Evolutionary conservation across 371 early-diverging fungal genomes (phyloP).

Genomic region (Enterocytospora artemiae): DNA sequence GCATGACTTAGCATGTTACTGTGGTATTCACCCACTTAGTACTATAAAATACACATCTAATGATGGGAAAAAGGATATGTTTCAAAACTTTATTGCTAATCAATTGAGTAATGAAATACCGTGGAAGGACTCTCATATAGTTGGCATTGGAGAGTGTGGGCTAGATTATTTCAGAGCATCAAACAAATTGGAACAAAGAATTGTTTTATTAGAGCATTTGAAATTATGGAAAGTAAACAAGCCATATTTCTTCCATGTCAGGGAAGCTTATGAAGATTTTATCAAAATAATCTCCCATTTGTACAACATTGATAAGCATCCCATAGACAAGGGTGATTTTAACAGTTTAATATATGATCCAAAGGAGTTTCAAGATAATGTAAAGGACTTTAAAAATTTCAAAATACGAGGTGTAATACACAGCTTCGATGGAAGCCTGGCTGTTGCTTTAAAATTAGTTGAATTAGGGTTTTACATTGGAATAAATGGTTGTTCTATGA

Average conservation of each 20-base stretch:
- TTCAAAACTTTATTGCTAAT: no score
- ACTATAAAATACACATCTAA: conserved; percentile 13
- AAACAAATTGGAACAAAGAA: conserved; percentile 56
- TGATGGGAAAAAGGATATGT: neutral
- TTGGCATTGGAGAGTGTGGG: conserved; percentile 63
- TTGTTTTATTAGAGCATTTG: conserved; percentile 58
- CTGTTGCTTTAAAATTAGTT: conserved; percentile 65
- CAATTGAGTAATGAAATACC: neutral
- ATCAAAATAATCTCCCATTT: conserved; percentile 52
- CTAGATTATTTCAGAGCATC: conserved; percentile 60
- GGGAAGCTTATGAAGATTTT: conserved; percentile 59
- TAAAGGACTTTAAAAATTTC: conserved; percentile 22
- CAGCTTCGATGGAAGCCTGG: conserved; percentile 71
- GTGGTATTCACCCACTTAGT: conserved; percentile 56
- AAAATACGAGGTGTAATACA: conserved; percentile 71
- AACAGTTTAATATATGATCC: no score
- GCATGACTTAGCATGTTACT: conserved; percentile 44
- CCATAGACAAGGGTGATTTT: conserved; percentile 16
- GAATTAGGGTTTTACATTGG: conserved; percentile 78
- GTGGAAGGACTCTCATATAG: conserved; percentile 6
- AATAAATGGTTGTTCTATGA: conserved; percentile 85
- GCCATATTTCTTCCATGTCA: conserved; percentile 59
- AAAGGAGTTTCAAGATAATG: neutral
- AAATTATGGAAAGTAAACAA: conserved; percentile 20
- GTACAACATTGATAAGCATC: conserved; percentile 21